A percentile compares a stretch with the other conserved stretches of the same genome.
These are phyloP conservation scores for Daedaleopsis nitida DNA, from an alignment of 768 basidiomycete genomes.

Conservation along the genomic window DNA sequence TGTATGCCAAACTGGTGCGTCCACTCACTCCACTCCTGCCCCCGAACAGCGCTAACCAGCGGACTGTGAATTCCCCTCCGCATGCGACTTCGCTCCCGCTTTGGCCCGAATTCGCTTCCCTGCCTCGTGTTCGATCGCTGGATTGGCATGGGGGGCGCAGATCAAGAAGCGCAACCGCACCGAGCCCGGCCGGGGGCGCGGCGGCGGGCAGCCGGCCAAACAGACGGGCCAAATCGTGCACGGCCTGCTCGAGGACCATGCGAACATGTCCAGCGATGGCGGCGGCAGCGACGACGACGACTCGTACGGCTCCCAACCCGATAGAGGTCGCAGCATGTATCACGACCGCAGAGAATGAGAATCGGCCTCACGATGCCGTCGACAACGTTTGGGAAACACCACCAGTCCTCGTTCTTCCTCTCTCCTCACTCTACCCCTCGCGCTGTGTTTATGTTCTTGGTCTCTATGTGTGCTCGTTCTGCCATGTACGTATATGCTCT, in stretches of 20 bases:
- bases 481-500: not conserved
- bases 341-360: not conserved
- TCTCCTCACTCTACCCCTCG: too few relatives aligned
- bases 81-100: not conserved
- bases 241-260: slow-evolving; percentile 18
- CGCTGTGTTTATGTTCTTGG: too few relatives aligned
- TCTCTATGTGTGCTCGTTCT: too few relatives aligned
- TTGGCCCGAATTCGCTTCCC: not conserved
- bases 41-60: not conserved
- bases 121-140: not conserved
- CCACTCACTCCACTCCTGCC: not conserved
- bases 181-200: slow-evolving; percentile 24
- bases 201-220: not conserved
- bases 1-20: slow-evolving; percentile 82
- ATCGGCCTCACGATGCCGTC: not conserved
- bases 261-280: slow-evolving; percentile 11
- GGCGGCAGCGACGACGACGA: slow-evolving; percentile 34
- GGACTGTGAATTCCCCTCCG: not conserved
- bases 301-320: slow-evolving; percentile 31
- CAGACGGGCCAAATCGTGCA: slow-evolving; percentile 2
- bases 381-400: too few relatives aligned
- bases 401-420: not conserved
- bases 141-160: slow-evolving; percentile 9
- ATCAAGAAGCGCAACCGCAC: slow-evolving; percentile 34
- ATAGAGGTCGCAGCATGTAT: slow-evolving; percentile 17